Evolutionary conservation across 106 monocot species (phyloP), one percentile per base, ranked within the genome.

Genomic region (Cymbidium sinense): DNA sequence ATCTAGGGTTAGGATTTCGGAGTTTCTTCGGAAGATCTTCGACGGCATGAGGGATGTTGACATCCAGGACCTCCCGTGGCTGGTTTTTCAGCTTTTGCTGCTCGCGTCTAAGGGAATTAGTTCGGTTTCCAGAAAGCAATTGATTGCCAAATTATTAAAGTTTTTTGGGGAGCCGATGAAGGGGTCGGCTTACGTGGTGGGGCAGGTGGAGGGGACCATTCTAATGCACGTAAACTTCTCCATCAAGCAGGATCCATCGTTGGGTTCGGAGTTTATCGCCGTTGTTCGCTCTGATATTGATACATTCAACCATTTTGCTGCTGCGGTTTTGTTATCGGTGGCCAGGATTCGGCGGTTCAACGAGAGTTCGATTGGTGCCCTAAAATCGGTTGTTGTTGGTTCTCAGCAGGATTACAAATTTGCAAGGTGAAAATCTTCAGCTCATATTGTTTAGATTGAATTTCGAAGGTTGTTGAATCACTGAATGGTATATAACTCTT

Each of bases 161-260:
- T 94, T 98, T 73, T 94, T 94, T 21, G 88, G 83, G 47, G 80
- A 79, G 5, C 18, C 28, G 15, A 27, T 87, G 62, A 89, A 79
- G 37, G 96, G 88, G n/a, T 61, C 82, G 30, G 47, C 83, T 17
- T 80, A 84, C 2, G 81, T 98, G 25, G 82, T 88, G 61, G 43
- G 89, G 70, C 94, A 98, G 86, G 88, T 98, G 43, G 94, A 94
- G 67, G 90, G 90, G 31, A 98, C 94, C 2, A 81, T 94, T 33
- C 83, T 98, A 77, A 94, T 98, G 94, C 94, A 98, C 47, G 79
- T 96, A 37, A 94, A 87, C 47, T 98, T 94, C 73, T 94, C 90
- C 7, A 93, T 98, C 77, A 98, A 98, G 87, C 96, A 98, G 88
- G 96, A 98, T 73, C 85, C 87, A 0, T 84, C 81, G 19, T 67